A percentile compares a stretch with the other conserved stretches of the same genome.
phyloP scores from a whole-genome alignment of 2,329 filamentous ascomycete species.

The Meredithiella fracta region DNA sequence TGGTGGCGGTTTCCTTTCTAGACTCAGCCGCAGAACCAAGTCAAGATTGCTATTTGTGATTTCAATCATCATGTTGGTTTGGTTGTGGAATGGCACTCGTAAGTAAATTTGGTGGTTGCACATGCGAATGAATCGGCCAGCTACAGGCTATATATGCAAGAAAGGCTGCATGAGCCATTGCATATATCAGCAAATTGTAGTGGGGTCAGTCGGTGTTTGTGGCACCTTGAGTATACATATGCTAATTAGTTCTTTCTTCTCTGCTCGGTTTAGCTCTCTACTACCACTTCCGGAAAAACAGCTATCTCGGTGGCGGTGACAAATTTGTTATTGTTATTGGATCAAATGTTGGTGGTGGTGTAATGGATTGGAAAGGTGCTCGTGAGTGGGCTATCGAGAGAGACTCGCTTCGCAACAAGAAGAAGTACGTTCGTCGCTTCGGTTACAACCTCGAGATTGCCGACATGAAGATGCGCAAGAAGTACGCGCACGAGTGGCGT shows the following conservation, averaged over 20 bases:
- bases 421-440: slow-evolving; percentile 71
- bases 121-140: background rate
- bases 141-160: background rate
- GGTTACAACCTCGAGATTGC: slow-evolving; percentile 92
- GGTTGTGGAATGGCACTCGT: slow-evolving; percentile 59
- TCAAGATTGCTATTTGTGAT: slow-evolving; percentile 43
- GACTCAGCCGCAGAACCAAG: slow-evolving; percentile 49
- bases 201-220: no score
- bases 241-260: background rate
- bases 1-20: slow-evolving; percentile 31
- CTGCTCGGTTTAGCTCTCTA: slow-evolving; percentile 27
- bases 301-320: slow-evolving; percentile 63
- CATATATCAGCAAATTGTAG: background rate
- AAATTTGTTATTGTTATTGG: slow-evolving; percentile 89
- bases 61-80: slow-evolving; percentile 41
- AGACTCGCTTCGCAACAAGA: slow-evolving; percentile 91
- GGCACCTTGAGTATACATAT: background rate
- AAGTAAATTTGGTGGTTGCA: slow-evolving; percentile 26
- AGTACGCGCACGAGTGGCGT: slow-evolving; percentile 96
- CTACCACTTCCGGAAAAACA: slow-evolving; percentile 53
- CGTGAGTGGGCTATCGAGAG: slow-evolving; percentile 96
- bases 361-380: slow-evolving; percentile 98
- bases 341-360: slow-evolving; percentile 86
- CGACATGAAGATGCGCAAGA: slow-evolving; percentile 97
- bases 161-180: no score